Evolutionary conservation across 1,284 basidiomycete species (phyloP), one percentile per base, ranked within the genome.

Genomic region (Apiotrichum siamense): DNA sequence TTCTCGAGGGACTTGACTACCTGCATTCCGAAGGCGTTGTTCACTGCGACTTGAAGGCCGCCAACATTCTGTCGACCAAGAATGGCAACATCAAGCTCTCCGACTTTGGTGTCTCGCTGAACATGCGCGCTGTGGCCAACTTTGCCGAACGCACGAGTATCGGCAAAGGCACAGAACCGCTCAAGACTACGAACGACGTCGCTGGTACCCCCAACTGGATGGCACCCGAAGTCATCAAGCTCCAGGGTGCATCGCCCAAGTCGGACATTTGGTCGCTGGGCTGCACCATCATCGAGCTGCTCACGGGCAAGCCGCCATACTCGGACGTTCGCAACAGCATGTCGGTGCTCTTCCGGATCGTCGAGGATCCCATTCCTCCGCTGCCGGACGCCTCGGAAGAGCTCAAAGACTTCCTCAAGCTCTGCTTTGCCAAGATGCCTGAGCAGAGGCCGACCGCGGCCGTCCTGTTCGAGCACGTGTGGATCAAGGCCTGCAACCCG

Each of bases 21-120:
- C 86, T 99, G 79, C 96, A 98, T 73, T 78, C 82, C 57, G 97
- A 97, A 70, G 83, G 88, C 59, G 92, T 97, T 62, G 78, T 98
- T 10, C 94, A 99, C 73, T 89, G 96, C 47, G 96, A 99, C 67
- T 92, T 99, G 85, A 98, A 99, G 73, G 89, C 94, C 4, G 94
- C 96, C 27, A 81, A 81, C 62, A 79, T 81, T 38, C 68, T 81
- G 24, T 78, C 76, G 7, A 80, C 79, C n/a, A 79, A 80, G 67
- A 75, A 74, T 37, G 77, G 77, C 27, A 77, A 78, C 55, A 71
- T 78, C 62, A 78, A 78, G 60, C 67, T 81, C 3, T 76, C 77
- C 17, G 79, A 81, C 63, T 81, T 81, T 60, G 79, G 79, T 31
- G 79, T 80, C 1, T 79, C 76, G 17, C 68, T 78, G 38, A 76